Percentiles rank a stretch among this genome's conserved stretches.
Evolutionary conservation across 306 rosid species (phyloP).

Genomic region (Mimosa bimucronata): DNA sequence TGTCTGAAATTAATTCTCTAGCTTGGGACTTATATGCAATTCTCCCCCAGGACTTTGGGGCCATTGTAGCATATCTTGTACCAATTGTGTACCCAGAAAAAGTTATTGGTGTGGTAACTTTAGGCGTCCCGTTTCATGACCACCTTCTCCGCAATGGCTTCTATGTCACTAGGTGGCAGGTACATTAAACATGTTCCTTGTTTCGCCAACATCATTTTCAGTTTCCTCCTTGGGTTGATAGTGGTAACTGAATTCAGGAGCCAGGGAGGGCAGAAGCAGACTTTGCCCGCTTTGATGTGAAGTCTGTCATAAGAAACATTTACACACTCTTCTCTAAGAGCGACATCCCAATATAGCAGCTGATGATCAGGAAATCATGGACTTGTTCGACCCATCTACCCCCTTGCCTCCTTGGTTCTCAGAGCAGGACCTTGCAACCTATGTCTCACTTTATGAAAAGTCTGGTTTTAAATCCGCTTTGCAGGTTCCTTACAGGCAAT

Average conservation of each 20-base stretch:
- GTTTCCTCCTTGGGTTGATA: background rate
- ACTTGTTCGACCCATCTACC: constrained; percentile 54
- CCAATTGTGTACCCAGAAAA: constrained; percentile 51
- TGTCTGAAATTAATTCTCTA: no score
- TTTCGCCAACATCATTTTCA: background rate
- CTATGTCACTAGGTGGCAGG: constrained; percentile 62
- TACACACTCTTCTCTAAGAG: constrained; percentile 59
- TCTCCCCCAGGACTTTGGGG: constrained; percentile 65
- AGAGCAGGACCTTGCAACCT: constrained; percentile 57
- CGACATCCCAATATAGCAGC: constrained; percentile 58
- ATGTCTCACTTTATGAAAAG: constrained; percentile 60
- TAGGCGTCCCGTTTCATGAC: constrained; percentile 57
- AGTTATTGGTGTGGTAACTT: constrained; percentile 50
- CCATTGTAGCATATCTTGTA: constrained; percentile 48
- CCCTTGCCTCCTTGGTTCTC: constrained; percentile 67
- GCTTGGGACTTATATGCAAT: no score
- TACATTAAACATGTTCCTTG: constrained; percentile 14
- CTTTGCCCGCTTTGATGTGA: constrained; percentile 60
- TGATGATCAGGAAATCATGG: constrained; percentile 65
- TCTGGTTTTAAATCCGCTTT: constrained; percentile 60
- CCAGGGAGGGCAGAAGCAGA: constrained; percentile 67
- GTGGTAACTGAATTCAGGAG: constrained; percentile 33
- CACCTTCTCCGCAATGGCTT: constrained; percentile 62
- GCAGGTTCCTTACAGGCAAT: constrained; percentile 63
- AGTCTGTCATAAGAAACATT: constrained; percentile 57